Conservation (phyloP, 768 basidiomycete species). For the Psilocybe sp. region DNA sequence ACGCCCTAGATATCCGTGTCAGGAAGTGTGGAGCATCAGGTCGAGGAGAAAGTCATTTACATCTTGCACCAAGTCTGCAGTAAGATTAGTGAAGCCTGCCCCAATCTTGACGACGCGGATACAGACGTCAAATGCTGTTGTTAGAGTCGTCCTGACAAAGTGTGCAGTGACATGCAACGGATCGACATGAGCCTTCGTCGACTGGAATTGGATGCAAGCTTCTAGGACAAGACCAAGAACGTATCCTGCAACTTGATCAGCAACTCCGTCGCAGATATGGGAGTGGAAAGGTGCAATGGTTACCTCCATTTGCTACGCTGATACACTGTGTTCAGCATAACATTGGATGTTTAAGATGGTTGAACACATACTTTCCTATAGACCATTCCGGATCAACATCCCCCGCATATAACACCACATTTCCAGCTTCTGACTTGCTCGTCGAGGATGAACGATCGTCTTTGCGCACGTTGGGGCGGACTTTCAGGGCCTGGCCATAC, state of each 20-base stretch:
- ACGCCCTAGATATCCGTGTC: conserved; percentile 30
- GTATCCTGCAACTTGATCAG: conserved; percentile 43
- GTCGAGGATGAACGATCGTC: conserved; percentile 1
- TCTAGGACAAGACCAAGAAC: conserved; percentile 52
- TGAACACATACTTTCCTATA: conserved; percentile 38
- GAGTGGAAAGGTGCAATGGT: not conserved
- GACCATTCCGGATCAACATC: conserved; percentile 45
- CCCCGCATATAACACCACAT: conserved; percentile 28
- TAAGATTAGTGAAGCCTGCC: conserved; percentile 52
- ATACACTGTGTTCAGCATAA: not conserved
- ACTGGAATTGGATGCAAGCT: conserved; percentile 52
- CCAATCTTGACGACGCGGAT: conserved; percentile 49
- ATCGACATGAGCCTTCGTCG: conserved; percentile 44
- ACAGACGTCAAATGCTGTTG: conserved; percentile 42
- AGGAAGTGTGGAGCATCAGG: not conserved
- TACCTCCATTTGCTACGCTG: conserved; percentile 58
- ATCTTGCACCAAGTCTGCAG: conserved; percentile 57
- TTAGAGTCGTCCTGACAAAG: conserved; percentile 45
- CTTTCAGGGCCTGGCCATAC: conserved; percentile 30
- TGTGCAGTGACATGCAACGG: conserved; percentile 61
- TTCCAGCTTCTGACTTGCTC: conserved; percentile 2
- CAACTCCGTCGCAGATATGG: not conserved
- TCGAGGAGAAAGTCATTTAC: conserved; percentile 24
- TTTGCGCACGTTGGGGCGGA: conserved; percentile 10
- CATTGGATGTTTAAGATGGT: not conserved